Base-by-base conservation (phyloP, 768 basidiomycete species). In the Tulasnella sp. region DNA sequence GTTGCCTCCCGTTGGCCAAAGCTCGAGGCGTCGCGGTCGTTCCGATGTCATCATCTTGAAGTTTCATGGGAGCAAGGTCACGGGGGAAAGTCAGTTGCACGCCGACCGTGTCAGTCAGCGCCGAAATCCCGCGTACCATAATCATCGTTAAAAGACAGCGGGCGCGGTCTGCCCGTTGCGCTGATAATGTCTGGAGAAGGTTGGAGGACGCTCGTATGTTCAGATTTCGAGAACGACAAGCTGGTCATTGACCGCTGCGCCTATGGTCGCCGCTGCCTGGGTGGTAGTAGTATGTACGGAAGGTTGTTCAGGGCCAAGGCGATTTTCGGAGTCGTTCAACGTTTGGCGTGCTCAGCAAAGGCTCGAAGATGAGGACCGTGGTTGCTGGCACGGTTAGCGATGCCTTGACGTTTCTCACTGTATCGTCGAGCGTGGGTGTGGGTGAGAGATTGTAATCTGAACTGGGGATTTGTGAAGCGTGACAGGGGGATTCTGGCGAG, bases 11-110 rank as follows among this genome's bases (percentile, higher is more conserved):
- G 62, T 72, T 72, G 29, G 52, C 17, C 39, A 69, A 32, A 17
- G 69, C 44, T 26, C 47, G 47, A 59, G 69, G 69, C 47, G 69
- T 69, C 29, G 69, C 41, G 40, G 40, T 69, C 41, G 44, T 65
- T 7, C 32, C 17, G 39, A 32, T 40, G 39, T 37, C 63, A 34
- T 65, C 63, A 65, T 40, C 63, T 65, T 22, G n/a, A 16, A 65
- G n/a, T n/a, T 36, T 19, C 29, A 34, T n/a, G 39, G 63, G n/a
- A 59, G 52, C 52, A 11, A 29, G 26, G 26, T n/a, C 44, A n/a
- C 19, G 19, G 26, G 44, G 44, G 4, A 59, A 59, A 59, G 52
- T 59, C 52, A 59, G 29, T 59, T 65, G 63, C 17, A 36, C 63
- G 2, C 11, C 63, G 63, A 34, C 32, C 8, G 17, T 65, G 63